Evolutionary conservation across 1,139 yeast species (phyloP).

Genomic region (Saccharomyces pastorianus): DNA sequence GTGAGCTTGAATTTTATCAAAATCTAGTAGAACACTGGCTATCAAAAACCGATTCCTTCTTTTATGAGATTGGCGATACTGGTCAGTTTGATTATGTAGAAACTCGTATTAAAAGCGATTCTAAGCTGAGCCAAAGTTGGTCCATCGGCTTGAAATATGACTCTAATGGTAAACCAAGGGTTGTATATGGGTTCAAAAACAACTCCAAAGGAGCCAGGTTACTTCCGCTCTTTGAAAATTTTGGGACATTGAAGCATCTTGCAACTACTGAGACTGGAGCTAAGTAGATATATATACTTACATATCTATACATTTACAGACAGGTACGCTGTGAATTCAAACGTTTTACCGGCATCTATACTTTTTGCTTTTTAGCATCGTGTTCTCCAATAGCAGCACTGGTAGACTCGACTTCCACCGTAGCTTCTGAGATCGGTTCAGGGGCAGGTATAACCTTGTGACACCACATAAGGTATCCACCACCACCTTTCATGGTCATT

Average conservation of each 20-base stretch:
- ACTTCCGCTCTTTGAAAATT: neutral
- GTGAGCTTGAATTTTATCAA: slow-evolving; percentile 62
- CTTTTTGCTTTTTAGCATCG: slow-evolving; percentile 6
- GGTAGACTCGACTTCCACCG: slow-evolving; percentile 4
- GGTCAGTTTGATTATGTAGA: slow-evolving; percentile 29
- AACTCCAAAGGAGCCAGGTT: neutral
- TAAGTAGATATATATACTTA: neutral
- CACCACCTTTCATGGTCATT: slow-evolving; percentile 90
- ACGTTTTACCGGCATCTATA: neutral
- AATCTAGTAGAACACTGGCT: slow-evolving; percentile 42
- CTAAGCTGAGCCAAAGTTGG: slow-evolving; percentile 18
- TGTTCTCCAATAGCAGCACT: slow-evolving; percentile 1
- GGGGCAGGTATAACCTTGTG: slow-evolving; percentile 70
- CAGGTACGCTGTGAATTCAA: neutral
- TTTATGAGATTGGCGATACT: slow-evolving; percentile 38
- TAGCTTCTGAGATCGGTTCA: slow-evolving; percentile 33
- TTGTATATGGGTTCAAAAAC: slow-evolving; percentile 29
- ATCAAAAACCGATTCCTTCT: slow-evolving; percentile 27
- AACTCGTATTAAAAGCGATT: slow-evolving; percentile 5
- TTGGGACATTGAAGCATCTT: neutral
- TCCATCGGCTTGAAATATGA: slow-evolving; percentile 29
- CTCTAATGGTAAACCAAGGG: slow-evolving; percentile 30
- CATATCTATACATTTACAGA: too few species aligned
- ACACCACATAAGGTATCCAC: slow-evolving; percentile 81
- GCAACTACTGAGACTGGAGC: neutral